Conservation (phyloP, 768 basidiomycete genomes). For the Leucogyrophana mollusca region DNA sequence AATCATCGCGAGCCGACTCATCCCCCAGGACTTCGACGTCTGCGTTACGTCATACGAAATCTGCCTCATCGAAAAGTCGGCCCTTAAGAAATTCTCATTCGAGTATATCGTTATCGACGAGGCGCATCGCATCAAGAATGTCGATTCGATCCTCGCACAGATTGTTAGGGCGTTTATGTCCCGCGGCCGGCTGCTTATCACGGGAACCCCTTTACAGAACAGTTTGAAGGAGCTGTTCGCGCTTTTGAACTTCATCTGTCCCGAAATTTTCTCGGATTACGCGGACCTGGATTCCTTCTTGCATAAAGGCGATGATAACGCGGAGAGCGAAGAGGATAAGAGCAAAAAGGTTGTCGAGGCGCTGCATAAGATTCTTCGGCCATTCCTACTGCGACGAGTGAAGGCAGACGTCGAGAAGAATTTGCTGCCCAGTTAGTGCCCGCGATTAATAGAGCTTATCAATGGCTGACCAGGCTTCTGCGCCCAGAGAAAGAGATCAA, state of each 20-base stretch:
- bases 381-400: conserved; percentile 91
- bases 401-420: conserved; percentile 98
- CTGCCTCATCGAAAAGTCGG: conserved; percentile 91
- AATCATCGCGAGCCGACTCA: conserved; percentile 73
- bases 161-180: conserved; percentile 91
- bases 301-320: conserved; percentile 76
- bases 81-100: conserved; percentile 92
- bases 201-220: conserved; percentile 96
- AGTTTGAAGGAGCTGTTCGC: conserved; percentile 95
- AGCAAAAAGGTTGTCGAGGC: conserved; percentile 96
- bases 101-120: conserved; percentile 99
- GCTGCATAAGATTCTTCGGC: conserved; percentile 92
- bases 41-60: conserved; percentile 97
- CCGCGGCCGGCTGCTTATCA: conserved; percentile 89
- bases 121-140: conserved; percentile 99
- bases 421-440: conserved; percentile 74
- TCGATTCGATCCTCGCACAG: conserved; percentile 91
- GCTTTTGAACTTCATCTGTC: conserved; percentile 91
- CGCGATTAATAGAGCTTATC: neutral
- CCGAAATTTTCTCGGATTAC: conserved; percentile 92
- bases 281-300: conserved; percentile 92
- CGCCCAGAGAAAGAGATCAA: conserved; percentile 93
- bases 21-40: conserved; percentile 89
- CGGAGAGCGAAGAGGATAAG: conserved; percentile 73
- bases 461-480: conserved; percentile 1